Conservation (phyloP, 2,329 filamentous ascomycete genomes). For the Parastagonospora nodorum region DNA sequence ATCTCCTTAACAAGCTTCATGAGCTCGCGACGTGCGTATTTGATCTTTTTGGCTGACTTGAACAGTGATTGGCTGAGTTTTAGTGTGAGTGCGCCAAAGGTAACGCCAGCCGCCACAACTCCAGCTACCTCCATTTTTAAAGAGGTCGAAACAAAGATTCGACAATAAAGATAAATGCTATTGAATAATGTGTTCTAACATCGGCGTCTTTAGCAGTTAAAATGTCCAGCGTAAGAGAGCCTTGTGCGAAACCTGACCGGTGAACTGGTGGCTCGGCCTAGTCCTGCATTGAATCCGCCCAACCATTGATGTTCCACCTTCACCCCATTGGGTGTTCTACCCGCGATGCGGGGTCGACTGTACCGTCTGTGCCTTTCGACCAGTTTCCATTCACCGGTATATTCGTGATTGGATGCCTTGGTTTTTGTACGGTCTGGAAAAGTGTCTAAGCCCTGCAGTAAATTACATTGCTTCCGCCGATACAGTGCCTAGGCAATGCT, state of each 20-base stretch:
- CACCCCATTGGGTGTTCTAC: neutral
- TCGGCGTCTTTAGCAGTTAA: neutral
- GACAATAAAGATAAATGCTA: neutral
- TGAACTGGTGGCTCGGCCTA: conserved; percentile 2
- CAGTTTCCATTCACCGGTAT: neutral
- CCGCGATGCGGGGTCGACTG: neutral
- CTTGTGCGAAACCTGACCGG: conserved; percentile 1
- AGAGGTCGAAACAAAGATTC: neutral
- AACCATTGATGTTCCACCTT: conserved; percentile 1
- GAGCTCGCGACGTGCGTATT: conserved; percentile 8
- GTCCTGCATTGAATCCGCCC: neutral
- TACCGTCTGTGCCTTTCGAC: neutral
- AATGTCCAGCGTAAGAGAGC: neutral
- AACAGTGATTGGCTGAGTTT: neutral
- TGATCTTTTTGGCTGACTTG: neutral
- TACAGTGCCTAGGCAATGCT: no score
- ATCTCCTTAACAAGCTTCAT: conserved; percentile 5
- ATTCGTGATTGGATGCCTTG: neutral
- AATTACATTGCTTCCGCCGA: no score
- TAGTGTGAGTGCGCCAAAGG: neutral
- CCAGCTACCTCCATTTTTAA: conserved; percentile 1
- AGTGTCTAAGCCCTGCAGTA: no score
- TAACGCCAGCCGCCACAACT: neutral
- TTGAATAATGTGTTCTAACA: neutral
- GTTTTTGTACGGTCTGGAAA: no score